Evolutionary conservation across 805 yeast species (phyloP).

Genomic region (Sugiyamaella lignohabitans): DNA sequence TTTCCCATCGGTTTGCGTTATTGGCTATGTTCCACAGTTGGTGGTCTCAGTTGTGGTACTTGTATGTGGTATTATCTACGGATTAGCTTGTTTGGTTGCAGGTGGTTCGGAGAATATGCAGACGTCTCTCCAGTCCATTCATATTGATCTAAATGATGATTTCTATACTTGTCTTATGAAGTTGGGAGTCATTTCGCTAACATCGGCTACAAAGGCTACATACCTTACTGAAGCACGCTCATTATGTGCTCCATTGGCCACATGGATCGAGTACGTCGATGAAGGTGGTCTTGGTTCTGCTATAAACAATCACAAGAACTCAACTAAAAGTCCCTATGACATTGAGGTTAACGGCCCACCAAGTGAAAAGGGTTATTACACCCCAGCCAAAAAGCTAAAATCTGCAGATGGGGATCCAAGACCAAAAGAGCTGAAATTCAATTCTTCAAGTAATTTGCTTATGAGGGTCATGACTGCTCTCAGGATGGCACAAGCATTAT

Average conservation of each 20-base stretch:
- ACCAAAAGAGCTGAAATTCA: conserved; percentile 7
- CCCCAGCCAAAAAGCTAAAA: background rate
- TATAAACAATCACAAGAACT: background rate
- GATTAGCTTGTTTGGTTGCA: conserved; percentile 54
- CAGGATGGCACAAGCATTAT: conserved; percentile 13
- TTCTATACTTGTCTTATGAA: conserved; percentile 57
- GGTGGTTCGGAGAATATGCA: conserved; percentile 37
- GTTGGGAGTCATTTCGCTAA: conserved; percentile 55
- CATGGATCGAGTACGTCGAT: conserved; percentile 45
- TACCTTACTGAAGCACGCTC: conserved; percentile 54
- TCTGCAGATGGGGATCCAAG: background rate
- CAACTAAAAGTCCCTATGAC: conserved; percentile 8
- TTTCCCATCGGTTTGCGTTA: conserved; percentile 50
- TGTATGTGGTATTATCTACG: conserved; percentile 49
- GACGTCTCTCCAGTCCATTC: conserved; percentile 33
- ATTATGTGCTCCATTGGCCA: conserved; percentile 42
- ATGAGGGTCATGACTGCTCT: conserved; percentile 11
- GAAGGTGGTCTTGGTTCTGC: background rate
- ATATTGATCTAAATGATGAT: conserved; percentile 47
- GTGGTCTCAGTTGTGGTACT: conserved; percentile 44
- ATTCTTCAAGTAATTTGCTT: background rate
- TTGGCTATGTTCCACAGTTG: conserved; percentile 64
- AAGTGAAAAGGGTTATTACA: conserved; percentile 1
- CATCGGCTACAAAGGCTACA: conserved; percentile 61
- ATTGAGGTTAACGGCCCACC: conserved; percentile 61